These are phyloP conservation scores for Halenospora varia DNA, from an alignment of 495 filamentous ascomycete genomes.

Conservation along the genomic window DNA sequence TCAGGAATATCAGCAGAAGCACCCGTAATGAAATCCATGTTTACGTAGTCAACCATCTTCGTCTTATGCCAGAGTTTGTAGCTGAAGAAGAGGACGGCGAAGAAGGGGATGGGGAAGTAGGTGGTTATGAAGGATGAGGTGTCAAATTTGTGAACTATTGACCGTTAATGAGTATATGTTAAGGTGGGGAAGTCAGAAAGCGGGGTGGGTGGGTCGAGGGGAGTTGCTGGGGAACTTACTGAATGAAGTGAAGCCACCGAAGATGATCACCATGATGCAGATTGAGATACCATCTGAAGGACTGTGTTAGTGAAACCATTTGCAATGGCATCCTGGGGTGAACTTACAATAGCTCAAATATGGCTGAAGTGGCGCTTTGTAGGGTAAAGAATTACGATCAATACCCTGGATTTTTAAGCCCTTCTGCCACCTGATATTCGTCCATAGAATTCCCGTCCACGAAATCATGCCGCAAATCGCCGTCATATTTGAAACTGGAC, in stretches of 20 bases:
- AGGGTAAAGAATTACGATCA: constrained; percentile 48
- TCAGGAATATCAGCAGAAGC: not conserved
- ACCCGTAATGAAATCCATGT: not conserved
- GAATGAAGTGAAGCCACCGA: not conserved
- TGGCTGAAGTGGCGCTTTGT: constrained; percentile 56
- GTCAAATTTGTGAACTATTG: not conserved
- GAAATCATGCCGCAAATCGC: not conserved
- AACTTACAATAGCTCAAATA: constrained; percentile 27
- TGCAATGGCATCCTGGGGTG: not conserved
- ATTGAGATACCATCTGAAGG: not conserved
- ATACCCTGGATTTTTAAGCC: constrained; percentile 46
- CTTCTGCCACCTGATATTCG: not conserved
- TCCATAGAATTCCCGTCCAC: not conserved
- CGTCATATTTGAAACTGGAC: not conserved
- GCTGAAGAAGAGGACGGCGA: not conserved
- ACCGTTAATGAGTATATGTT: not conserved
- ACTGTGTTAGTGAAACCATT: not conserved
- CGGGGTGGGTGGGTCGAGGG: too few relatives aligned
- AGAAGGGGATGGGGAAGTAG: not conserved
- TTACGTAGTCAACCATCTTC: not conserved
- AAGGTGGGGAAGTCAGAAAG: too few relatives aligned
- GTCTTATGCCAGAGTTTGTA: not conserved
- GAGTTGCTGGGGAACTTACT: not conserved
- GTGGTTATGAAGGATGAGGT: not conserved
- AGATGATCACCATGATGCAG: not conserved